Evolutionary conservation across 306 rosid genomes (phyloP), one percentile per base, ranked within the genome.

Genomic region (Prunus padus): DNA sequence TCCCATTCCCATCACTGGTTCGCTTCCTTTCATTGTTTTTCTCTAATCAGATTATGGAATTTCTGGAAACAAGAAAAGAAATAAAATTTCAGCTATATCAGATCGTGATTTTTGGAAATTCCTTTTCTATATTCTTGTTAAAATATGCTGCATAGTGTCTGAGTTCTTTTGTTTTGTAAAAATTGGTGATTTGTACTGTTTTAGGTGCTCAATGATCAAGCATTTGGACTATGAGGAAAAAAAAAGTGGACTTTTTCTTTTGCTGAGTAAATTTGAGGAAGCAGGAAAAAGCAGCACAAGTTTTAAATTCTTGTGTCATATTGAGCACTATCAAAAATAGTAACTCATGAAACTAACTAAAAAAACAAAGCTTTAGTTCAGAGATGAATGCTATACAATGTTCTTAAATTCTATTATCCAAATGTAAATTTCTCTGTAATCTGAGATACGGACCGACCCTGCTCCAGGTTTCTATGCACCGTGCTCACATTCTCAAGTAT

Each of bases 391-490:
- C n/a, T 42, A 2, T 63, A 47, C 11, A 9, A 42, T 28, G 46
- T 63, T 69, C 9, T 54, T 46, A 40, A 46, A 50, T 49, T 73
- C 31, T 12, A 22, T 49, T 44, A 2, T 14, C 25, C 14, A 20
- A 44, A 11, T 55, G 42, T 47, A 30, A 65, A 59, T n/a, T 50
- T 40, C 4, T 76, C 26, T 19, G 23, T 62, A 56, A 69, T 79
- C 75, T 77, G 37, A 74, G 62, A 37, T 50, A 37, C 67, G 78
- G 50, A 75, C 44, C 62, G 52, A 52, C 66, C 60, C 51, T 66
- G 47, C 81, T 76, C 69, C 85, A 95, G 97, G 98, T 45, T 95
- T 92, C 86, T 89, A 82, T 73, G 97, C 98, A 8, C 98, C 98
- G 18, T 90, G 97, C 79, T 90, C 97, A 22, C 97, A 90, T 79